Base-by-base conservation (phyloP, 2,329 filamentous ascomycete genomes). In the Cercospora nicotianae region DNA sequence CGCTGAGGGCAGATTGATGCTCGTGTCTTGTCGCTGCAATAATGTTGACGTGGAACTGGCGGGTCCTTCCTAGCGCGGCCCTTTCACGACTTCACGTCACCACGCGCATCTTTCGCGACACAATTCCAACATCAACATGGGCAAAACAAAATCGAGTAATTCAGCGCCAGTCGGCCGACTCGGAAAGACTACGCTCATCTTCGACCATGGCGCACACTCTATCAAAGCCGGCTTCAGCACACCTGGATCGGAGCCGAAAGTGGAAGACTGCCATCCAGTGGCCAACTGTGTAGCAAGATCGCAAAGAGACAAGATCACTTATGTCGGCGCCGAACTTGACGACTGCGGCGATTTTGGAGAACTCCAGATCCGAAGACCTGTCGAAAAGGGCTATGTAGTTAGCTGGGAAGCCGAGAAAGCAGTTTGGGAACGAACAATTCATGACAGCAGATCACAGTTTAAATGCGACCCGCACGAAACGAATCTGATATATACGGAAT, bases 381-480 rank as follows among this genome's bases (percentile, higher is more conserved):
- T 98, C 1, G 95, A 99, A 80, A 96, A 94, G 80, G 95, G 95
- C 7, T 98, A 92, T 77, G 85, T 98, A 60, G 94, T 98, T 69
- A 97, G 94, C 77, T 99, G 95, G 95, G 95, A 99, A 80, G 90
- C 91, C 0, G 88, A 99, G 82, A 94, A 92, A 80, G 94, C 95
- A 76, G 92, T 99, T 62, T 99, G 95, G 95, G 93, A 97, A 75
- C 88, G 90, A 73, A 90, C 94, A 68, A 91, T 98, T 76, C 90
- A 96, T 74, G 89, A 91, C 72, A 84, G 74, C 80, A 81, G 74
- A 45, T 67, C 67, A 53, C 42, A 63, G 12, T 64, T 72, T 10
- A 65, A 84, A 79, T 93, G 91, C 78, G 90, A 96, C 73, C 92
- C 94, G 0, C 83, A 86, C 63, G 90, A 94, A 65, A 95, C 93